Percentiles rank a stretch among this genome's conserved stretches.
Evolutionary conservation across 495 filamentous ascomycete genomes (phyloP).

Genomic region (Pseudoneurospora amorphoporcata): DNA sequence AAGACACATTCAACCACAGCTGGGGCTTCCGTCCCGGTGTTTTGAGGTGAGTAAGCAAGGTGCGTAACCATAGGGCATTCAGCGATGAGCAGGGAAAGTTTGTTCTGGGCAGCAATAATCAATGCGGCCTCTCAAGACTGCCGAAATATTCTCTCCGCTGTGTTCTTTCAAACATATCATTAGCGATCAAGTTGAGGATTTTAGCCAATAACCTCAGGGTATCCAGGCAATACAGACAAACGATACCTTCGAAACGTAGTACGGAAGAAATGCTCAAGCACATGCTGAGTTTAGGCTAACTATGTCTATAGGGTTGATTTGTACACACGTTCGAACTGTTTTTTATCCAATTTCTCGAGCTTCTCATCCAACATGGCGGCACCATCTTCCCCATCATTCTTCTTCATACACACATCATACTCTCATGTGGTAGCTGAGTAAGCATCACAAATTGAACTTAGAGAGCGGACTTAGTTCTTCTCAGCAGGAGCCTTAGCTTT

Average conservation of each 20-base stretch:
- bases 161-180: not conserved
- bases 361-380: not conserved
- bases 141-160: not conserved
- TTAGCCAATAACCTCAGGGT: not conserved
- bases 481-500: not conserved
- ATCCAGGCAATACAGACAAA: not conserved
- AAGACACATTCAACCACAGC: not conserved
- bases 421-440: not conserved
- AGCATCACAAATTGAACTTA: no score
- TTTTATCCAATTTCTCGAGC: not conserved
- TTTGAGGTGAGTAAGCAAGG: not conserved
- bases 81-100: not conserved
- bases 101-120: not conserved
- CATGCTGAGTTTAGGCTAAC: not conserved
- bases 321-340: not conserved
- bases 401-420: not conserved
- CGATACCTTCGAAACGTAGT: not conserved
- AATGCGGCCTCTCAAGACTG: not conserved
- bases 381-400: not conserved
- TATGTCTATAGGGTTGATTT: not conserved
- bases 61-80: not conserved
- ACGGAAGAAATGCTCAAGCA: not conserved
- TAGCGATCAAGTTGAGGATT: not conserved
- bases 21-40: not conserved
- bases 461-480: not conserved